Conservation (phyloP, 805 yeast genomes). For the Cyberlindnera nakhonratchasimensis region DNA sequence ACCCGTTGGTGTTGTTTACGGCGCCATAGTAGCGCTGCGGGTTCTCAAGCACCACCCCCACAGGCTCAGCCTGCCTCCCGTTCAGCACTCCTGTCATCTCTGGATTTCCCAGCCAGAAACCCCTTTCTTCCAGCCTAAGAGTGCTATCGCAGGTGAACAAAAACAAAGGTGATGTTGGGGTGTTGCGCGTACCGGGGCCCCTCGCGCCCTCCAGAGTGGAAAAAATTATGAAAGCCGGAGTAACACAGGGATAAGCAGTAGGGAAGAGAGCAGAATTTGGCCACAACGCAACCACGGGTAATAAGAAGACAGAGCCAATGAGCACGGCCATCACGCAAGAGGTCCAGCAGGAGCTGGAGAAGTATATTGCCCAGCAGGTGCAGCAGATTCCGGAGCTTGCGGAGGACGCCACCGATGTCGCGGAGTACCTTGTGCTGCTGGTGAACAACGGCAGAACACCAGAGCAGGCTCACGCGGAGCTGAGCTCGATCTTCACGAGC, state of each 20-base stretch:
- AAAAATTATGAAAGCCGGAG: no score
- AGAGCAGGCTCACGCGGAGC: conserved; percentile 56
- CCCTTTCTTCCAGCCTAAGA: no score
- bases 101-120: no score
- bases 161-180: background rate
- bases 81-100: background rate
- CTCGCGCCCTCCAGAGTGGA: no score
- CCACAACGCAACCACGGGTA: background rate
- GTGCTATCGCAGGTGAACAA: no score
- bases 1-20: background rate
- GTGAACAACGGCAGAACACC: conserved; percentile 66
- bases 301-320: background rate
- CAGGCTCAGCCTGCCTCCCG: background rate
- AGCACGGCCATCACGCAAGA: conserved; percentile 24
- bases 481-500: conserved; percentile 57
- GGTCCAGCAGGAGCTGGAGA: conserved; percentile 41
- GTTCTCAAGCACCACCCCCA: background rate
- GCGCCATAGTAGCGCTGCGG: conserved; percentile 1
- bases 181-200: background rate
- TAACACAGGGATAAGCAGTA: no score
- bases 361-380: conserved; percentile 40
- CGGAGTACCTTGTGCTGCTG: conserved; percentile 70
- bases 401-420: conserved; percentile 58
- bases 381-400: conserved; percentile 38
- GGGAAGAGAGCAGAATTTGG: no score